These are phyloP conservation scores for Metschnikowia kunwiensis DNA, from an alignment of 805 yeast genomes.

Conservation along the genomic window DNA sequence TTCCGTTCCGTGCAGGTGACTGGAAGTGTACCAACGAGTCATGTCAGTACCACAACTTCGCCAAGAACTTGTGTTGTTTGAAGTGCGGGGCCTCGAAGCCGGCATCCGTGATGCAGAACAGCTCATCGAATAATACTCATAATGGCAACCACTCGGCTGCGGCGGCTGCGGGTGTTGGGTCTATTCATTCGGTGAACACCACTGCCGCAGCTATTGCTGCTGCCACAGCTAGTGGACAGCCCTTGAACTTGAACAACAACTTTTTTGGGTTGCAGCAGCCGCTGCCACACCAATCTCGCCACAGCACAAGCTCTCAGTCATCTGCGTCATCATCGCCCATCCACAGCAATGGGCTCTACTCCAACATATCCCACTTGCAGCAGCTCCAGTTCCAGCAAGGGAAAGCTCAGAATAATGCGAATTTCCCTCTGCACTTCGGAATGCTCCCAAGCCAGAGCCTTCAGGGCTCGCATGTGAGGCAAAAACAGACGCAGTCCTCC, in stretches of 20 bases:
- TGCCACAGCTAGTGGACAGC: constrained; percentile 47
- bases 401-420: constrained; percentile 16
- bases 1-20: constrained; percentile 96
- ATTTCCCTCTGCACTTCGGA: constrained; percentile 23
- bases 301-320: constrained; percentile 8
- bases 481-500: constrained; percentile 15
- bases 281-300: constrained; percentile 26
- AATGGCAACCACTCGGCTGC: constrained; percentile 4
- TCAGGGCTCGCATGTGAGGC: constrained; percentile 16
- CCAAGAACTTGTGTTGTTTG: constrained; percentile 81
- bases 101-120: constrained; percentile 22
- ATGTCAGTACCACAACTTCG: constrained; percentile 88
- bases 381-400: constrained; percentile 20
- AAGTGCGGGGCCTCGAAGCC: constrained; percentile 80
- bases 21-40: constrained; percentile 84
- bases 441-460: constrained; percentile 8
- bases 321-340: constrained; percentile 13
- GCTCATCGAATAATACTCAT: constrained; percentile 1
- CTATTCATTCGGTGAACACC: constrained; percentile 36
- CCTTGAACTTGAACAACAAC: constrained; percentile 34
- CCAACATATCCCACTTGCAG: constrained; percentile 20
- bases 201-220: constrained; percentile 48
- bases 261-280: constrained; percentile 35
- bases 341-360: constrained; percentile 16
- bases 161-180: constrained; percentile 3